A percentile compares a stretch with the other conserved stretches of the same genome.
Conservation (phyloP, 306 rosid species). For the Myrica gale region DNA sequence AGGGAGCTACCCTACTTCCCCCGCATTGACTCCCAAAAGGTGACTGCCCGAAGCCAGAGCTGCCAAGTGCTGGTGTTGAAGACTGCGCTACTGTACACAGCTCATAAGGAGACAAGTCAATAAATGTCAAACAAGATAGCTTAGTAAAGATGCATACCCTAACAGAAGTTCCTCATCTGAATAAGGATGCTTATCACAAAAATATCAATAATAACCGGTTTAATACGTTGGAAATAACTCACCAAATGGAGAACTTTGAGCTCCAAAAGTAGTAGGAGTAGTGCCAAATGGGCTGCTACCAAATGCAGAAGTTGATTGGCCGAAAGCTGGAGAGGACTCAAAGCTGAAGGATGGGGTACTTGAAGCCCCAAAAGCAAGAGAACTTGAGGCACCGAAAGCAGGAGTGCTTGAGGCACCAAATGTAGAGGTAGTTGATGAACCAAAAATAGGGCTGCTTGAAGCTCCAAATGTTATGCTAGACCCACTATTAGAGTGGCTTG, state of each 20-base stretch:
- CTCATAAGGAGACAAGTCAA: slow-evolving; percentile 15
- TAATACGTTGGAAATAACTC: slow-evolving; percentile 26
- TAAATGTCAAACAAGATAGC: slow-evolving; percentile 13
- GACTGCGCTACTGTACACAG: slow-evolving; percentile 63
- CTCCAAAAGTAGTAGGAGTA: slow-evolving; percentile 65
- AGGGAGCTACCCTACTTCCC: slow-evolving; percentile 75
- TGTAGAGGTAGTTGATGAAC: slow-evolving; percentile 36
- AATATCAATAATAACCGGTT: neutral
- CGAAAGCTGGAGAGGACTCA: slow-evolving; percentile 62
- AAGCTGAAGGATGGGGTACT: slow-evolving; percentile 68
- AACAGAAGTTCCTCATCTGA: neutral
- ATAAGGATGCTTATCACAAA: neutral
- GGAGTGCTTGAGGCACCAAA: slow-evolving; percentile 56
- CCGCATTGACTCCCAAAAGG: slow-evolving; percentile 78
- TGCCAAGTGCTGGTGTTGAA: slow-evolving; percentile 57
- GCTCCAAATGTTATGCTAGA: slow-evolving; percentile 73
- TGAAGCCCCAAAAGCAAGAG: slow-evolving; percentile 77
- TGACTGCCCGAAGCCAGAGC: slow-evolving; percentile 60
- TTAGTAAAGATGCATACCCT: neutral
- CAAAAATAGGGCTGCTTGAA: slow-evolving; percentile 47
- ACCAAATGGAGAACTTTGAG: slow-evolving; percentile 82
- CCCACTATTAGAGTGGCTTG: too few relatives aligned
- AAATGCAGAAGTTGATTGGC: slow-evolving; percentile 72
- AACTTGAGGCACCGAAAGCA: slow-evolving; percentile 57
- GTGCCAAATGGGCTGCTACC: slow-evolving; percentile 71